A percentile compares a stretch with the other conserved stretches of the same genome.
Evolutionary conservation across 768 basidiomycete genomes (phyloP).

Genomic region (Pleurotus citrinopileatus): DNA sequence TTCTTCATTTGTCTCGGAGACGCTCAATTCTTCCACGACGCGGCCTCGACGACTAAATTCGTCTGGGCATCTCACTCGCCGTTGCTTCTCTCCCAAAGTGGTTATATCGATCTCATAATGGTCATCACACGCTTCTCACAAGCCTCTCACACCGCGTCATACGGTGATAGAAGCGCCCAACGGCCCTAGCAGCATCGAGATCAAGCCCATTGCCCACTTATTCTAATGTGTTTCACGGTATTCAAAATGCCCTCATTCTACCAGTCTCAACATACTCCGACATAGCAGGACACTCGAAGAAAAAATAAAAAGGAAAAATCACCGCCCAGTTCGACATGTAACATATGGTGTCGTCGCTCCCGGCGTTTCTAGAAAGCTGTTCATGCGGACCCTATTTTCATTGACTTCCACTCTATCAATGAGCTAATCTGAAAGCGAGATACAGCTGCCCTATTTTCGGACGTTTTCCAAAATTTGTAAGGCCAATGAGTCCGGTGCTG

Average conservation of each 20-base stretch:
- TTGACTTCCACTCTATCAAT: not conserved
- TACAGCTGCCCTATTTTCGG: no score
- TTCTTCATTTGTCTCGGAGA: not conserved
- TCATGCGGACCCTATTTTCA: not conserved
- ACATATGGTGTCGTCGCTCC: not conserved
- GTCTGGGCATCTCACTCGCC: not conserved
- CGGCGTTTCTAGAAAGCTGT: not conserved
- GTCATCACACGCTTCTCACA: not conserved
- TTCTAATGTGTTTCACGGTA: no score
- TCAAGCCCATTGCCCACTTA: no score
- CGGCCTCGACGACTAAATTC: not conserved
- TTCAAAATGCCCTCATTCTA: not conserved
- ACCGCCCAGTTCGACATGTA: not conserved
- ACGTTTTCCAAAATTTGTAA: not conserved
- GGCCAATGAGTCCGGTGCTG: not conserved
- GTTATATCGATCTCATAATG: not conserved
- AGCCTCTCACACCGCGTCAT: not conserved
- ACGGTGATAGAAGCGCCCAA: not conserved
- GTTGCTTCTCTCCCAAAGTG: slow-evolving; percentile 2
- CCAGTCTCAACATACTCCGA: not conserved
- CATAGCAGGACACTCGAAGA: not conserved
- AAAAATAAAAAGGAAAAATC: not conserved
- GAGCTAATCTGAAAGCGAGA: not conserved
- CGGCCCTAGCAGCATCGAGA: no score
- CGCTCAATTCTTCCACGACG: not conserved